Base-by-base conservation (phyloP, 768 basidiomycete species). In the Coprinopsis cinerea region DNA sequence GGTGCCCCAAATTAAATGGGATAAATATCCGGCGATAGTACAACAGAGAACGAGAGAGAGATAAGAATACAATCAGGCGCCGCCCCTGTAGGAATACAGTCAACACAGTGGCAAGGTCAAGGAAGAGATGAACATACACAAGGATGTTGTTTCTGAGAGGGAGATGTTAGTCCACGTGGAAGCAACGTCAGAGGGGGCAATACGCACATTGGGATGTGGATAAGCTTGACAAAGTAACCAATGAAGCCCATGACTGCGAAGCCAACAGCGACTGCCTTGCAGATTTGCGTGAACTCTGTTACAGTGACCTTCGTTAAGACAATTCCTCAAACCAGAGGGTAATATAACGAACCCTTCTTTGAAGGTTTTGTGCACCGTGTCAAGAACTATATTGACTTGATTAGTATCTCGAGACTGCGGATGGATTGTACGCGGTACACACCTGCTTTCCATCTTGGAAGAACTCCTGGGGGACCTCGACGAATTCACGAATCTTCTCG, bases 161-260 rank as follows among this genome's bases (percentile, higher is more conserved):
- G 6, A 58, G 58, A 62, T 46, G 43, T 7, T 6, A 48, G 26
- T 36, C 34, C n/a, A 44, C 7, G 39, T 39, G 11, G 44, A 44
- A n/a, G 18, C 15, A 41, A 14, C 26, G 36, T 25, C 34, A 44
- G 32, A 47, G 7, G 14, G 15, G 17, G 22, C 24, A 32, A 47
- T 15, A 82, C 93, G 73, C 58, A 95, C 93, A 96, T 95, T 60
- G 94, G 93, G 68, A 95, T 96, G 70, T 97, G 93, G 59, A 98
- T 93, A 57, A 97, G 83, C 70, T 97, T 97, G 57, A 96, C 94
- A 64, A 98, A 87, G 75, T 95, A 99, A 14, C 96, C 96, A 66
- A 99, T 93, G 78, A 97, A 95, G 14, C 96, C 96, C 94, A 98
- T 98, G 57, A 99, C 90, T 44, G 86, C 92, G 62, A 99, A 99